Evolutionary conservation across 1,284 basidiomycete genomes (phyloP).

Genomic region (Sporisorium exsertum): DNA sequence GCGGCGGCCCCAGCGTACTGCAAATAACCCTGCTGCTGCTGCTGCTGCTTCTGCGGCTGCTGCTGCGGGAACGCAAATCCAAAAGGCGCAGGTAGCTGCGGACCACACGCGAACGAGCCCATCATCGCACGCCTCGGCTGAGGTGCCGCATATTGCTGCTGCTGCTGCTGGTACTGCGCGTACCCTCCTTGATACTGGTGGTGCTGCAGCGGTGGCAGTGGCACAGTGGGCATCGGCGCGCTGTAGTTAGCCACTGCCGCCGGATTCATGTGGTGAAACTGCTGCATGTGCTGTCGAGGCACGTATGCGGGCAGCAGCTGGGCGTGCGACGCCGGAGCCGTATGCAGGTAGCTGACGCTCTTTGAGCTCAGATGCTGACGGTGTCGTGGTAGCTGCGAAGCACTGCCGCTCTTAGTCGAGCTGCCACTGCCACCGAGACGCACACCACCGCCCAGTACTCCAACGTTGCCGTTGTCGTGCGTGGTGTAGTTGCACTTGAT

Average conservation of each 20-base stretch:
- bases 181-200: background rate
- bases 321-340: conserved; percentile 15
- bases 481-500: conserved; percentile 57
- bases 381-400: conserved; percentile 13
- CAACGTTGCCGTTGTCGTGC: conserved; percentile 63
- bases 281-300: conserved; percentile 11
- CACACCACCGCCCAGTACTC: conserved; percentile 61
- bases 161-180: background rate
- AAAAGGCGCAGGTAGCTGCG: conserved; percentile 23
- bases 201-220: conserved; percentile 17
- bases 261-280: conserved; percentile 11
- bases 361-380: conserved; percentile 42
- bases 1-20: background rate
- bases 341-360: conserved; percentile 42
- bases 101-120: conserved; percentile 2
- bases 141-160: background rate
- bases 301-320: conserved; percentile 26
- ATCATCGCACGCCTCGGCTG: background rate
- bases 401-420: background rate
- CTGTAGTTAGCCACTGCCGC: conserved; percentile 31
- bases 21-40: background rate
- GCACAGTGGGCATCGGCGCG: conserved; percentile 39
- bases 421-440: conserved; percentile 37
- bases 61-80: conserved; percentile 2
- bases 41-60: conserved; percentile 9